A percentile compares a stretch with the other conserved stretches of the same genome.
phyloP scores from a whole-genome alignment of 1,284 basidiomycete species.

The Cryptococcus hybrid region DNA sequence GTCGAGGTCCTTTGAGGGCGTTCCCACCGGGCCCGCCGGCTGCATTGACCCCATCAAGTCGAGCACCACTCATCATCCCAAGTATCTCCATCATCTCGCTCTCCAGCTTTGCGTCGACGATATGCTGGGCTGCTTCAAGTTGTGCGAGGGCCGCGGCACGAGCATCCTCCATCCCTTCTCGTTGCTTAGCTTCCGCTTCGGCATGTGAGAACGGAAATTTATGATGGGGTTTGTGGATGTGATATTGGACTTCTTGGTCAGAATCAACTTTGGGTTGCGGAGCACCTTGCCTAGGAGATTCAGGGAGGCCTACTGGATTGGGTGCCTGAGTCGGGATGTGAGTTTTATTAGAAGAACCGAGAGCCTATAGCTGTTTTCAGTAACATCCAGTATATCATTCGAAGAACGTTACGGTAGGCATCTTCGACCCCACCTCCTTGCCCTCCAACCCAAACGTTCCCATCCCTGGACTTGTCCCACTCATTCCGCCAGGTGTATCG shows the following conservation, averaged over 20 bases:
- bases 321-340: slow-evolving; percentile 6
- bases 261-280: slow-evolving; percentile 10
- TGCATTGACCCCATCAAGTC: not conserved
- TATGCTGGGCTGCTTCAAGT: slow-evolving; percentile 21
- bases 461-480: slow-evolving; percentile 23
- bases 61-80: not conserved
- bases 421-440: slow-evolving; percentile 3
- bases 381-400: too few species aligned
- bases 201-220: slow-evolving; percentile 28
- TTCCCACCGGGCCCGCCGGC: not conserved
- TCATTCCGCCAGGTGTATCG: slow-evolving; percentile 5
- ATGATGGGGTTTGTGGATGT: slow-evolving; percentile 29
- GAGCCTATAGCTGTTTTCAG: too few species aligned
- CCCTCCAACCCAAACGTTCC: slow-evolving; percentile 31
- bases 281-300: not conserved
- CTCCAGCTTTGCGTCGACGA: slow-evolving; percentile 4
- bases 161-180: slow-evolving; percentile 24
- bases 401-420: not conserved
- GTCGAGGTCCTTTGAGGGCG: slow-evolving; percentile 22
- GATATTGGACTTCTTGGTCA: slow-evolving; percentile 10
- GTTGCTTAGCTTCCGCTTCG: slow-evolving; percentile 27
- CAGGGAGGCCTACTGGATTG: slow-evolving; percentile 5
- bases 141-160: slow-evolving; percentile 27
- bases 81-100: slow-evolving; percentile 5
- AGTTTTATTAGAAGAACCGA: too few species aligned